Conservation (phyloP, 139 green algal species). For the Spirogloea muscicola region DNA sequence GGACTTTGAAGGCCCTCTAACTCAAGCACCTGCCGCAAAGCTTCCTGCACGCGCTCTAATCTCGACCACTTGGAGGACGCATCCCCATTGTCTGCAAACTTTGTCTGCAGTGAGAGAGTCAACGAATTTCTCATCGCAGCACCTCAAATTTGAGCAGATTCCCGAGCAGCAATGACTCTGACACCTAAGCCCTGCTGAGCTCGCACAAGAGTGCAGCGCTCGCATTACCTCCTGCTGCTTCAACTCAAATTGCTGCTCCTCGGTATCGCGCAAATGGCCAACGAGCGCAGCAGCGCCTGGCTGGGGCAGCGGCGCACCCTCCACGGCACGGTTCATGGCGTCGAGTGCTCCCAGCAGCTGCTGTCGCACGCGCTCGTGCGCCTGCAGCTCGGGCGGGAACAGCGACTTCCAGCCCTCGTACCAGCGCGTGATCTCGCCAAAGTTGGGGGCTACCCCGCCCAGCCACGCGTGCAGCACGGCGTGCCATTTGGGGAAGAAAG, state of each 20-base stretch:
- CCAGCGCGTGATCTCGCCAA: conserved; percentile 87
- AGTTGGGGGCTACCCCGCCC: conserved; percentile 63
- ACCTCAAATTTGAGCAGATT: too few species aligned
- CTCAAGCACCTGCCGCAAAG: too few species aligned
- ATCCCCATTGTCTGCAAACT: too few species aligned
- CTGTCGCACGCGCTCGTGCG: conserved; percentile 67
- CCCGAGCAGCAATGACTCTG: too few species aligned
- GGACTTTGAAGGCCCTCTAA: too few species aligned
- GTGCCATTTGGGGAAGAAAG: conserved; percentile 83
- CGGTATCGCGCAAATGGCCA: conserved; percentile 31
- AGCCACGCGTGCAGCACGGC: conserved; percentile 76
- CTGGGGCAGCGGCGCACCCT: conserved; percentile 40
- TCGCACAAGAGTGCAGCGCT: too few species aligned
- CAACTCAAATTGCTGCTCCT: conserved; percentile 31
- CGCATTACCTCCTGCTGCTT: neutral
- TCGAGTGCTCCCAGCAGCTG: conserved; percentile 76
- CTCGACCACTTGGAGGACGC: too few species aligned
- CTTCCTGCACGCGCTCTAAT: too few species aligned
- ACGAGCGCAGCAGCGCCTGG: conserved; percentile 16
- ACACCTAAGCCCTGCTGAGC: too few species aligned
- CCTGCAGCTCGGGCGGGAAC: conserved; percentile 60
- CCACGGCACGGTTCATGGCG: conserved; percentile 77
- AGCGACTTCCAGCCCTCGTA: conserved; percentile 88
- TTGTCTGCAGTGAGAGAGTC: too few species aligned
- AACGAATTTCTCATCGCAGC: too few species aligned